Evolutionary conservation across 2,329 filamentous ascomycete genomes (phyloP).

Genomic region (Trichophaea hybrida): DNA sequence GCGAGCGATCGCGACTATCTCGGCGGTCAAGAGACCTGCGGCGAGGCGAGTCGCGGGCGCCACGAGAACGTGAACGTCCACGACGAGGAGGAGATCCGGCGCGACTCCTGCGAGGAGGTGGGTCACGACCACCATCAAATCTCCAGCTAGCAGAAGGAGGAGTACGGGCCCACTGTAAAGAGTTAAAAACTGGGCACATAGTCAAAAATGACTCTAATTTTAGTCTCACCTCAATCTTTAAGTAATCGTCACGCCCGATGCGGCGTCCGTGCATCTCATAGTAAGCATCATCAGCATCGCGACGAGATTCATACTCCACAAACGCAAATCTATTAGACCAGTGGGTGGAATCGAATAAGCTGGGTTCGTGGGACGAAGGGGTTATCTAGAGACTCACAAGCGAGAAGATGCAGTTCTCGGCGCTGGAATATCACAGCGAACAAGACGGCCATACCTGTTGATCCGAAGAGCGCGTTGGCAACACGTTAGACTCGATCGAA

Average conservation of each 20-base stretch:
- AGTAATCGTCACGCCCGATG: conserved; percentile 79
- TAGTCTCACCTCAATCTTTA: conserved; percentile 83
- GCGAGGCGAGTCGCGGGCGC: conserved; percentile 57
- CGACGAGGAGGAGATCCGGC: conserved; percentile 34
- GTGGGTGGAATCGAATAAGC: conserved; percentile 2
- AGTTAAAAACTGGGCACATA: conserved; percentile 6
- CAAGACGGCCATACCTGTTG: conserved; percentile 82
- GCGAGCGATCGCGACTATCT: conserved; percentile 49
- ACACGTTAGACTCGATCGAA: conserved; percentile 34
- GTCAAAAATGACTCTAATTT: background rate
- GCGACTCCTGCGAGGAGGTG: conserved; percentile 41
- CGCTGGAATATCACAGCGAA: conserved; percentile 95
- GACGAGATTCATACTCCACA: conserved; percentile 96
- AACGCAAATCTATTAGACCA: conserved; percentile 65
- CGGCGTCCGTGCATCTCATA: conserved; percentile 99
- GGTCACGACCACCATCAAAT: conserved; percentile 81
- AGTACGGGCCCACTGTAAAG: conserved; percentile 78
- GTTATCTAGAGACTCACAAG: conserved; percentile 53
- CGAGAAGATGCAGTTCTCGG: conserved; percentile 85
- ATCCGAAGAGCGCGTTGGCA: conserved; percentile 31
- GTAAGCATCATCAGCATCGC: conserved; percentile 96
- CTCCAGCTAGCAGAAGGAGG: conserved; percentile 97
- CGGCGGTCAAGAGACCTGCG: conserved; percentile 49
- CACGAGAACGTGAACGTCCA: conserved; percentile 47
- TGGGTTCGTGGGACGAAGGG: conserved; percentile 8